phyloP scores from a whole-genome alignment of 371 early-diverging fungal species.

The Mucor lusitanicus region DNA sequence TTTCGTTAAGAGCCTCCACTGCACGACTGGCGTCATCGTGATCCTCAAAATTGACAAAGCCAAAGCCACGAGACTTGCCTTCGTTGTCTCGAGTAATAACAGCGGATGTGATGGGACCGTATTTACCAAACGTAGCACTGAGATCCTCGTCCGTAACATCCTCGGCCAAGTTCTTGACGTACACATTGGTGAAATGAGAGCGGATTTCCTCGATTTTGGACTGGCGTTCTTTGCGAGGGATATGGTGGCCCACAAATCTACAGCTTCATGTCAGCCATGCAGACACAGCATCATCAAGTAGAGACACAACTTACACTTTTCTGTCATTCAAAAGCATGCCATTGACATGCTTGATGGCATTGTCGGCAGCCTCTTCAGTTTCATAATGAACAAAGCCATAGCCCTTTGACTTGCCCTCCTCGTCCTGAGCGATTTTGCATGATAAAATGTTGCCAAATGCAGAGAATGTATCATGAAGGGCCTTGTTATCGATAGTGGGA shows the following conservation, averaged over 20 bases:
- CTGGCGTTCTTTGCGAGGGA: constrained; percentile 81
- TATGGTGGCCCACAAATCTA: constrained; percentile 77
- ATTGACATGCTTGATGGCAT: constrained; percentile 89
- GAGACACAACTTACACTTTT: constrained; percentile 56
- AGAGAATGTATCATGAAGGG: constrained; percentile 94
- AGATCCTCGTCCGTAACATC: constrained; percentile 77
- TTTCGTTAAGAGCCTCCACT: constrained; percentile 84
- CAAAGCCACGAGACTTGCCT: constrained; percentile 80
- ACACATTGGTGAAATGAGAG: constrained; percentile 88
- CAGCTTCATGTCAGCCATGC: not conserved
- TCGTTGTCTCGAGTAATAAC: constrained; percentile 63
- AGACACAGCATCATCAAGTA: not conserved
- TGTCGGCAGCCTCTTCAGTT: constrained; percentile 80
- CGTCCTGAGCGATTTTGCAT: constrained; percentile 90
- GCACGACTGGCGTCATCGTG: constrained; percentile 84
- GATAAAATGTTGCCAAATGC: constrained; percentile 92
- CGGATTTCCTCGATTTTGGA: constrained; percentile 77
- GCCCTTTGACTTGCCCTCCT: constrained; percentile 81
- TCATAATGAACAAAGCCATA: constrained; percentile 98
- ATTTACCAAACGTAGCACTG: constrained; percentile 66
- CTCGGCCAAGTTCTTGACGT: constrained; percentile 88
- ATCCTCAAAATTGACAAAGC: constrained; percentile 88
- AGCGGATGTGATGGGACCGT: constrained; percentile 78
- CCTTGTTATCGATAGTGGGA: constrained; percentile 92
- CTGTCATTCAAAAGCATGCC: constrained; percentile 93